A percentile compares a stretch with the other conserved stretches of the same genome.
phyloP scores from a whole-genome alignment of 805 yeast species.

The Kodamaea restingae region DNA sequence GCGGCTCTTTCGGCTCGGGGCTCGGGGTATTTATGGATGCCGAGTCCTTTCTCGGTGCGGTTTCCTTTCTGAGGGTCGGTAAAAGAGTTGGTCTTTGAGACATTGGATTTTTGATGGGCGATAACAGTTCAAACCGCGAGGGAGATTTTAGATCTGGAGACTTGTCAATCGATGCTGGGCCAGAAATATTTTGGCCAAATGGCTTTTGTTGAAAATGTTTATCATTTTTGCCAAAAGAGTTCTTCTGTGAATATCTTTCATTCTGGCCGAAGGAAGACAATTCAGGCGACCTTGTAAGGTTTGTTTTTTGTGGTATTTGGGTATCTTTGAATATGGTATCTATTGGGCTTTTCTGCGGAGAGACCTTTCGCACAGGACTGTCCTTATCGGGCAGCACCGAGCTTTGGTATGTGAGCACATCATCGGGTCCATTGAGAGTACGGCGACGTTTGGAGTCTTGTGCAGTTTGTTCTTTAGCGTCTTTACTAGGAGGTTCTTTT shows the following conservation, averaged over 20 bases:
- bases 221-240: neutral
- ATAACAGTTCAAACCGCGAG: no score
- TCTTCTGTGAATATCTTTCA: no score
- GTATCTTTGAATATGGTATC: no score
- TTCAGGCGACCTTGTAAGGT: neutral
- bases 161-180: no score
- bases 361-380: neutral
- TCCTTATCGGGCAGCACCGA: neutral
- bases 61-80: no score
- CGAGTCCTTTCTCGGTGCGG: no score
- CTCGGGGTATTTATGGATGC: no score
- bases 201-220: no score
- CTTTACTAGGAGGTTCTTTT: neutral
- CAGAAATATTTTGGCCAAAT: no score
- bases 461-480: neutral
- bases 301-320: neutral
- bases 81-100: no score
- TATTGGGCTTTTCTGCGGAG: constrained; percentile 1
- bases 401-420: constrained; percentile 13
- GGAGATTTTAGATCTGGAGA: neutral
- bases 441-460: constrained; percentile 29
- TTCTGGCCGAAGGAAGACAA: no score
- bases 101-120: no score
- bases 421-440: constrained; percentile 42
- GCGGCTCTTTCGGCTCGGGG: neutral